Evolutionary conservation across 768 basidiomycete genomes (phyloP).

Genomic region (Mycena galopus): DNA sequence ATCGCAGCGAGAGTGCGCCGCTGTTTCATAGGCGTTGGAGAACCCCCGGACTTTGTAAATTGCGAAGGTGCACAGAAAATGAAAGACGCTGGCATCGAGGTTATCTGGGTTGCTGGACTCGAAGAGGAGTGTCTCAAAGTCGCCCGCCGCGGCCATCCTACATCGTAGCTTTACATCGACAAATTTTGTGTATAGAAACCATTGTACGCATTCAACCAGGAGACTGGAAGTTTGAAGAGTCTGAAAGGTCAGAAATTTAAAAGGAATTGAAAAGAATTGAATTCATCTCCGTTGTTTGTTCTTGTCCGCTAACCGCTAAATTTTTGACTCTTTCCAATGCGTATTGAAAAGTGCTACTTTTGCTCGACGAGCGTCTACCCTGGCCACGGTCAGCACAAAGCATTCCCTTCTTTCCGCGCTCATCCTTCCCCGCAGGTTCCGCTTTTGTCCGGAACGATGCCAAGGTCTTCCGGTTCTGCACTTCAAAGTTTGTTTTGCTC

Average conservation of each 20-base stretch:
- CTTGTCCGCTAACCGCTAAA: neutral
- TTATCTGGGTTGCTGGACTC: slow-evolving; percentile 80
- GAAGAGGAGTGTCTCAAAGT: slow-evolving; percentile 85
- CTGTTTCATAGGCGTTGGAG: slow-evolving; percentile 90
- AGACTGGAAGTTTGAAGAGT: too few species aligned
- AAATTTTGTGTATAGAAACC: neutral
- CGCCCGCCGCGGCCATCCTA: slow-evolving; percentile 73
- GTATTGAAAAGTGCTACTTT: slow-evolving; percentile 98
- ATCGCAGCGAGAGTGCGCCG: slow-evolving; percentile 76
- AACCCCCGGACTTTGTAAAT: slow-evolving; percentile 94
- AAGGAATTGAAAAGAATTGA: too few species aligned
- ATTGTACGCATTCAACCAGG: too few species aligned
- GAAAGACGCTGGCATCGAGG: slow-evolving; percentile 76
- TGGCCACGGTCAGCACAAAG: slow-evolving; percentile 78
- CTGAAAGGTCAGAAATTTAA: too few species aligned
- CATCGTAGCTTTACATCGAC: neutral
- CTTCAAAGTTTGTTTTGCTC: slow-evolving; percentile 81
- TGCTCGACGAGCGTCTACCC: slow-evolving; percentile 98
- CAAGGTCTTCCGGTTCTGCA: slow-evolving; percentile 98
- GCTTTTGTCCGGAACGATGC: slow-evolving; percentile 98
- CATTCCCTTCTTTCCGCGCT: neutral
- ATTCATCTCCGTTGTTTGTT: neutral
- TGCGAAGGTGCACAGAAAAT: slow-evolving; percentile 89
- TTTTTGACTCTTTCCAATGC: slow-evolving; percentile 63
- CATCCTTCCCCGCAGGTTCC: slow-evolving; percentile 63